Evolutionary conservation across 139 green algal species (phyloP).

Genomic region (Closterium sp.): DNA sequence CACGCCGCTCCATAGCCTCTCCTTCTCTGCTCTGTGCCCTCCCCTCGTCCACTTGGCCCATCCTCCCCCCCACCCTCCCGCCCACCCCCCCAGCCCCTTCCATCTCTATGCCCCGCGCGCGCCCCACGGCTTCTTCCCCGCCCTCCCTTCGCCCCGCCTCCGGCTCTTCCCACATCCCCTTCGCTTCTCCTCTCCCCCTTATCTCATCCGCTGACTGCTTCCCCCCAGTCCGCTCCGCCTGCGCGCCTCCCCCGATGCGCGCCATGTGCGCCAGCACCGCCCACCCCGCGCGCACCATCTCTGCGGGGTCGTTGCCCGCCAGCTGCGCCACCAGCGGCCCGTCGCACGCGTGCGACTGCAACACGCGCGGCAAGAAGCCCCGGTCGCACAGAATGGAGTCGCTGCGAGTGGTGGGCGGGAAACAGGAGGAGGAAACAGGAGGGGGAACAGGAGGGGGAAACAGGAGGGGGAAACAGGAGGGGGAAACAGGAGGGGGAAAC

Average conservation of each 20-base stretch:
- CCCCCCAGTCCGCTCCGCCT: neutral
- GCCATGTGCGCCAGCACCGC: constrained; percentile 43
- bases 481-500: no score
- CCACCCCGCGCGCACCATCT: constrained; percentile 70
- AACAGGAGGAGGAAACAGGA: neutral
- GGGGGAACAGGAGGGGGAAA: no score
- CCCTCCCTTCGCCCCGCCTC: neutral
- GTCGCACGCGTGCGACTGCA: constrained; percentile 56
- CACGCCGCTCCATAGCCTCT: neutral
- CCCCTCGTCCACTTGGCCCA: neutral
- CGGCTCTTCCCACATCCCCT: neutral
- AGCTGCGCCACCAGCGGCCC: constrained; percentile 91
- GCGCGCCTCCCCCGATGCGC: neutral
- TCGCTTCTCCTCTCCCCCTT: neutral
- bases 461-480: no score
- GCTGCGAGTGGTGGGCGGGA: neutral
- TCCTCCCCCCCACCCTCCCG: neutral
- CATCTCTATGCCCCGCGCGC: neutral
- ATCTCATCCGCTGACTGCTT: neutral
- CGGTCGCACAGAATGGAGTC: neutral
- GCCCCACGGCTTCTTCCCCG: neutral
- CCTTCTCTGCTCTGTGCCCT: neutral
- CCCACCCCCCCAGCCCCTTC: neutral
- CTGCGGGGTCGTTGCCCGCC: constrained; percentile 87
- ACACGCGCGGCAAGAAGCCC: neutral